A percentile compares a stretch with the other conserved stretches of the same genome.
phyloP scores from a whole-genome alignment of 2,329 filamentous ascomycete species.

The Fusarium solani-melongenae region DNA sequence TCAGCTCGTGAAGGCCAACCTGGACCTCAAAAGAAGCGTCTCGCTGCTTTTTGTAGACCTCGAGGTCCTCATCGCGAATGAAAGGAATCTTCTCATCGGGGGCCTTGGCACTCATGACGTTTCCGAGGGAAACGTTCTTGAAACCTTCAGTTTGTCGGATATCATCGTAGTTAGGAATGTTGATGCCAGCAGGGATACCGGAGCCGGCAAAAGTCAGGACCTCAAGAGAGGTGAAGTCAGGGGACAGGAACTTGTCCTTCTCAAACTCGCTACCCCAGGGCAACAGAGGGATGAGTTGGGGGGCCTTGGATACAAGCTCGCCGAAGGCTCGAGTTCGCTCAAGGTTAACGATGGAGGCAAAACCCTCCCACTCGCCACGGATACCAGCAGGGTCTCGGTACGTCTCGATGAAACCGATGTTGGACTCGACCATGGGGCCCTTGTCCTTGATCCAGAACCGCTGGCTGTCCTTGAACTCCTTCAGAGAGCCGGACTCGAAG shows the following conservation, averaged over 20 bases:
- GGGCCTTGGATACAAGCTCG: constrained; percentile 83
- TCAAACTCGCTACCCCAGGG: constrained; percentile 92
- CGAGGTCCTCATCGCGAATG: constrained; percentile 81
- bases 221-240: constrained; percentile 95
- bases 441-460: constrained; percentile 86
- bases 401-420: constrained; percentile 87
- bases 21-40: constrained; percentile 94
- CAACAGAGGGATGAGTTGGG: constrained; percentile 85
- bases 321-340: constrained; percentile 91
- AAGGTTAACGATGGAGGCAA: constrained; percentile 86
- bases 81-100: constrained; percentile 94
- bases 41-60: constrained; percentile 82
- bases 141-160: constrained; percentile 87
- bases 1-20: constrained; percentile 92
- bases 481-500: constrained; percentile 78
- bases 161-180: constrained; percentile 78
- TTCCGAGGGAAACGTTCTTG: constrained; percentile 94
- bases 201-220: constrained; percentile 80
- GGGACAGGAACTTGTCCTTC: constrained; percentile 94
- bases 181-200: constrained; percentile 76
- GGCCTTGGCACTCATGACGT: constrained; percentile 90
- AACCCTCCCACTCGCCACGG: constrained; percentile 87
- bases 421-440: constrained; percentile 81
- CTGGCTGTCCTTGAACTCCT: constrained; percentile 84
- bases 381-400: constrained; percentile 86